phyloP scores from a whole-genome alignment of 129 eudicot genomes.

The Helianthus tuberosus region DNA sequence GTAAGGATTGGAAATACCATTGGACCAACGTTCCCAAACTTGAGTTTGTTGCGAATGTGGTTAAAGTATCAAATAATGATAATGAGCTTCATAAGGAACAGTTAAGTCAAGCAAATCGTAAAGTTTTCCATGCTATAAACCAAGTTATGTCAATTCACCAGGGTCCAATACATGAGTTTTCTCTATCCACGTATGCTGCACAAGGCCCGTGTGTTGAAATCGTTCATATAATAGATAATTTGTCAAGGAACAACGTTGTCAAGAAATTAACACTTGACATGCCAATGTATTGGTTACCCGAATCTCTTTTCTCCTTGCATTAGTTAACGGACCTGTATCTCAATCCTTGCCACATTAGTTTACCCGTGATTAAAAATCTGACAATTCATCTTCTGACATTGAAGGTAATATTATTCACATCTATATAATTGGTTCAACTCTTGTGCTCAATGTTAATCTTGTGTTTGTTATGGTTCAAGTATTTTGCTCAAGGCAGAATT shows the following conservation, averaged over 20 bases:
- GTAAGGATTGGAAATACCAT: conserved; percentile 5
- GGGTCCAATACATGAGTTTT: conserved; percentile 20
- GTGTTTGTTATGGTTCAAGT: background rate
- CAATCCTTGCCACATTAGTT: too few species aligned
- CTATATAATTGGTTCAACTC: background rate
- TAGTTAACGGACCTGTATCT: conserved; percentile 11
- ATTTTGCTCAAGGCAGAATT: background rate
- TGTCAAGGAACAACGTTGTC: conserved; percentile 4
- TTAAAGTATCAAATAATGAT: background rate
- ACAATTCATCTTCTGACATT: background rate
- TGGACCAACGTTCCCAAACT: conserved; percentile 17
- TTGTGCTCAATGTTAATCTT: background rate
- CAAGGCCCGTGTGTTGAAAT: conserved; percentile 1
- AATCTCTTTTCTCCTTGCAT: conserved; percentile 5
- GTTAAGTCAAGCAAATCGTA: background rate
- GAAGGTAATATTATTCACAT: conserved; percentile 16
- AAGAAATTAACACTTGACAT: conserved; percentile 10
- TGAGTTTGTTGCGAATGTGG: conserved; percentile 2
- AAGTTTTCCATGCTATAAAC: conserved; percentile 9
- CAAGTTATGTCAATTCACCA: conserved; percentile 12
- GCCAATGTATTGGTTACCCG: background rate
- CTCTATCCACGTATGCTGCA: background rate
- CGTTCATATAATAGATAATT: conserved; percentile 7
- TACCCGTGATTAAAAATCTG: conserved; percentile 9
- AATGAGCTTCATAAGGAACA: background rate